phyloP scores from a whole-genome alignment of 495 filamentous ascomycete genomes.

The Aspergillus olivimuriae region DNA sequence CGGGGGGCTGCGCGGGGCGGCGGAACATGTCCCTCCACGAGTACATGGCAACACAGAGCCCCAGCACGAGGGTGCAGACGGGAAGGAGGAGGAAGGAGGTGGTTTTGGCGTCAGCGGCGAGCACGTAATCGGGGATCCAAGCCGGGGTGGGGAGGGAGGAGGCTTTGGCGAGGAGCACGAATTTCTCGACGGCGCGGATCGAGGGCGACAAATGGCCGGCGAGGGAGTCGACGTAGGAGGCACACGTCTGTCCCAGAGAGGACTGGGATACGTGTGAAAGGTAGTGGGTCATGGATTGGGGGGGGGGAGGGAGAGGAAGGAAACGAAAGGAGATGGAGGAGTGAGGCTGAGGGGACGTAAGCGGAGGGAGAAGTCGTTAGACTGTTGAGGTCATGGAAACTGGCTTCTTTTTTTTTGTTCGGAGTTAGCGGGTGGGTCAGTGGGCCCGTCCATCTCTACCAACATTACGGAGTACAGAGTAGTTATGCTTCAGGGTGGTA shows the following conservation, averaged over 20 bases:
- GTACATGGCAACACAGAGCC: too few relatives aligned
- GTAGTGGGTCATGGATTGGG: slow-evolving; percentile 33
- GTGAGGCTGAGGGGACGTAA: slow-evolving; percentile 3
- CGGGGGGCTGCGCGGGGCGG: slow-evolving; percentile 48
- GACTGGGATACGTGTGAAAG: slow-evolving; percentile 41
- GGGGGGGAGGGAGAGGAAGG: background rate
- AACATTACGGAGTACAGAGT: too few relatives aligned
- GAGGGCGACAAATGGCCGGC: slow-evolving; percentile 47
- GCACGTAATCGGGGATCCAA: slow-evolving; percentile 19
- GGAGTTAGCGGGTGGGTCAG: too few relatives aligned
- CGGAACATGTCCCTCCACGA: too few relatives aligned
- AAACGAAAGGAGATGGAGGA: too few relatives aligned
- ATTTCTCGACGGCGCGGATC: slow-evolving; percentile 35
- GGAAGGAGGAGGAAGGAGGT: slow-evolving; percentile 37
- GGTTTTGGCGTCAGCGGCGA: slow-evolving; percentile 23
- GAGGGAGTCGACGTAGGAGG: slow-evolving; percentile 46
- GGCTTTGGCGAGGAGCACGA: slow-evolving; percentile 31
- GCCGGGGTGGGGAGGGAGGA: slow-evolving; percentile 19
- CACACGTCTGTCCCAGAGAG: slow-evolving; percentile 42
- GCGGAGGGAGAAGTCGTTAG: too few relatives aligned
- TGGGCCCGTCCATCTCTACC: too few relatives aligned
- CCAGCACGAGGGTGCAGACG: slow-evolving; percentile 38
- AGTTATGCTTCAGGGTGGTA: too few relatives aligned
- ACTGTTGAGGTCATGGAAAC: slow-evolving; percentile 9
- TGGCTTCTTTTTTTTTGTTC: slow-evolving; percentile 4